These are phyloP conservation scores for Yamadazyma oceani DNA, from an alignment of 1,139 yeast genomes.

Conservation along the genomic window DNA sequence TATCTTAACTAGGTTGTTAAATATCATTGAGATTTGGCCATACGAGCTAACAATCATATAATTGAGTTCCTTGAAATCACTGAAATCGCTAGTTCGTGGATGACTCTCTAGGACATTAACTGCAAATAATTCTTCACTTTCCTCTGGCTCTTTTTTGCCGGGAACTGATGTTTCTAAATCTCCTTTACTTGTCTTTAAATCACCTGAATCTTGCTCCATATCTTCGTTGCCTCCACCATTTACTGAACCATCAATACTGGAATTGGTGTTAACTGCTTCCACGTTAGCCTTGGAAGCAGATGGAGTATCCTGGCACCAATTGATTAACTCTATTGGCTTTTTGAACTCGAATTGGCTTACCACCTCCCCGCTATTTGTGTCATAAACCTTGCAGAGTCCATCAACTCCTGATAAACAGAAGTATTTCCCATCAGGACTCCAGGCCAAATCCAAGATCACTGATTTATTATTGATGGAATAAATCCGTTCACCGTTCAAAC, in stretches of 20 bases:
- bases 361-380: conserved; percentile 48
- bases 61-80: conserved; percentile 8
- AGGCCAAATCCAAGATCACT: conserved; percentile 32
- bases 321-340: conserved; percentile 22
- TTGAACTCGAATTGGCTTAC: conserved; percentile 23
- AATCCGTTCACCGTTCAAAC: conserved; percentile 56
- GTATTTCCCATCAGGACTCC: conserved; percentile 37
- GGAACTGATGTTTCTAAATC: no score
- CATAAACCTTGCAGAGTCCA: conserved; percentile 45
- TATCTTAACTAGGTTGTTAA: conserved; percentile 30
- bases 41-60: conserved; percentile 13
- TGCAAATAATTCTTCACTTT: conserved; percentile 20
- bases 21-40: conserved; percentile 14
- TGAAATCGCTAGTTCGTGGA: conserved; percentile 23
- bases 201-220: background rate
- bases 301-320: conserved; percentile 20
- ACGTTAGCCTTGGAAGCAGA: conserved; percentile 7
- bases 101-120: conserved; percentile 27
- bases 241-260: background rate
- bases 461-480: conserved; percentile 47
- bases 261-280: background rate
- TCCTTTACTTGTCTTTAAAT: no score
- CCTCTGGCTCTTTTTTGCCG: no score
- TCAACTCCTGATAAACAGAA: conserved; percentile 50
- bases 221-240: background rate